Evolutionary conservation across 139 green algal genomes (phyloP), one percentile per base, ranked within the genome.

Genomic region (Zygnema cylindricum): DNA sequence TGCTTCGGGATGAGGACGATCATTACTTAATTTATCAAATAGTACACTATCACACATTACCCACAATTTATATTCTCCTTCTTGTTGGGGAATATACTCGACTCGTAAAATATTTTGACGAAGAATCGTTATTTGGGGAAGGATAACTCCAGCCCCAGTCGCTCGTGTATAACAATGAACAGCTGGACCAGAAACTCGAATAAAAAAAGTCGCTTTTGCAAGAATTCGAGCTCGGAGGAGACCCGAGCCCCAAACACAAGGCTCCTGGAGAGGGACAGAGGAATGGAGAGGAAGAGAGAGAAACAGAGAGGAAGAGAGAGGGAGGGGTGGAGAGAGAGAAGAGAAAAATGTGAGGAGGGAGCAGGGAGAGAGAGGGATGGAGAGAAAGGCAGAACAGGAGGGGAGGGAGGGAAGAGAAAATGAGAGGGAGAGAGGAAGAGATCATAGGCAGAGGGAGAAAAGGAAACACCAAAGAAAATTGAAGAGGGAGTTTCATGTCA

Each of bases 31-130:
- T n/a, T n/a, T n/a, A n/a, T n/a, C n/a, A n/a, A n/a, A n/a, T 23
- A 41, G 7, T 79, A 79, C 71, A 16, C 71, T 79, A 43, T 41
- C 36, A 16, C 71, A 79, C 71, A 43, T 54, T 40, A 79, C 38
- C 71, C 71, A 79, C 3, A 79, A 11, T 41, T 41, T 54, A 43
- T 79, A 79, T 43, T 79, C 71, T 25, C 71, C 71, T 43, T 79
- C 71, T 43, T 79, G 71, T 16, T 79, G 71, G 3, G 71, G 71
- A 16, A 43, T 16, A 43, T 79, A 79, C 7, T 79, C 71, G 11
- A 43, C 71, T 54, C 71, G 71, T 3, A 79, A 43, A 25, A 54
- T 11, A 23, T 3, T 40, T 11, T 79, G 36, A n/a, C 38, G 36
- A 16, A n/a, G 36, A 3, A n/a, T 3, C 11, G 71, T 79, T 25